These are phyloP conservation scores for Penicillium turbatum DNA, from an alignment of 495 filamentous ascomycete genomes.

Conservation along the genomic window DNA sequence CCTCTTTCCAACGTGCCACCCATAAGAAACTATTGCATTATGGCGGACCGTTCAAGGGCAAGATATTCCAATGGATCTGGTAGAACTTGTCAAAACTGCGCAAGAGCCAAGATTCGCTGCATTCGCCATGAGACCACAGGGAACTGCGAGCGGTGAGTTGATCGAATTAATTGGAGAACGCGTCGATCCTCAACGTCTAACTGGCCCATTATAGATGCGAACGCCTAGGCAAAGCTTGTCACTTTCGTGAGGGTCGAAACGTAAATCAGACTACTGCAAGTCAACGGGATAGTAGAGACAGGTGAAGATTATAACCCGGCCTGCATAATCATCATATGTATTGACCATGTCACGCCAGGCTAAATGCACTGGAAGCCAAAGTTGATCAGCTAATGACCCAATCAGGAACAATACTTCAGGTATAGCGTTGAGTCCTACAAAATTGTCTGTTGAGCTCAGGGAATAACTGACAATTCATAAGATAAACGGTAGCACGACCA, in stretches of 20 bases:
- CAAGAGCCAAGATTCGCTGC: conserved; percentile 21
- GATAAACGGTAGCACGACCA: not conserved
- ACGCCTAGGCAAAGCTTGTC: conserved; percentile 16
- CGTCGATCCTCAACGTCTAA: not conserved
- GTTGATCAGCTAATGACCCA: conserved; percentile 14
- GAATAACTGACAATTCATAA: not conserved
- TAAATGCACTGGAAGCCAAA: conserved; percentile 15
- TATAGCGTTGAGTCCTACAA: not conserved
- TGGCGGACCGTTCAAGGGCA: not conserved
- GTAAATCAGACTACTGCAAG: not conserved
- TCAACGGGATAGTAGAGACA: not conserved
- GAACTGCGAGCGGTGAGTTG: conserved; percentile 12
- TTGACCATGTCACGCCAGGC: not conserved
- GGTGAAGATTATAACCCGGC: not conserved
- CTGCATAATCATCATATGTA: not conserved
- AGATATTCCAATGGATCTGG: not conserved
- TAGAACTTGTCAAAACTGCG: conserved; percentile 24
- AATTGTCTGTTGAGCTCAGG: not conserved
- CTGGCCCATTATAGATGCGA: conserved; percentile 6
- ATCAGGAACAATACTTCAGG: not conserved
- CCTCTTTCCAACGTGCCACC: not conserved
- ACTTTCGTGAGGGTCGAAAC: conserved; percentile 6
- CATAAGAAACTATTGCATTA: not conserved
- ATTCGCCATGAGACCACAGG: conserved; percentile 1
- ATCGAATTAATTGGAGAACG: not conserved